Evolutionary conservation across 129 eudicot species (phyloP).

Genomic region (Silybum marianum): DNA sequence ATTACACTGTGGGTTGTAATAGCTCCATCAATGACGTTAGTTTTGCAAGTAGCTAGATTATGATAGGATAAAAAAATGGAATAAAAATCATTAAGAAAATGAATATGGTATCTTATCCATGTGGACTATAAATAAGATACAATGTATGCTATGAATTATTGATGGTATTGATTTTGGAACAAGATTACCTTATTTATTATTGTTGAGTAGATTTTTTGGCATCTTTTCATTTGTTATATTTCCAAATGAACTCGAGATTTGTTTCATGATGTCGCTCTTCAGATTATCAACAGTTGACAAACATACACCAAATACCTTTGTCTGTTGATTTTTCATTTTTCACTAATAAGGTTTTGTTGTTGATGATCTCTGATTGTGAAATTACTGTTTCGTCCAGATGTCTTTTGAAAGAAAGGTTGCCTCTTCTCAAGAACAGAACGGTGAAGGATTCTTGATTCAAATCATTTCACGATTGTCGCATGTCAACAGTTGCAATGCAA

Average conservation of each 20-base stretch:
- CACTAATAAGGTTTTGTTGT: slow-evolving; percentile 1
- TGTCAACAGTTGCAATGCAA: slow-evolving; percentile 12
- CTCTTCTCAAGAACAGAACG: neutral
- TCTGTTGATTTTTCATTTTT: neutral
- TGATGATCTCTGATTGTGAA: slow-evolving; percentile 3
- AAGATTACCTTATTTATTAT: neutral
- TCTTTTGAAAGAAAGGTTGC: slow-evolving; percentile 11
- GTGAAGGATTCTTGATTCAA: slow-evolving; percentile 19
- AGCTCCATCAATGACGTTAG: neutral
- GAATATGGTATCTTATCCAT: neutral
- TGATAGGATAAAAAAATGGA: neutral
- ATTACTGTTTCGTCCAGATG: slow-evolving; percentile 2
- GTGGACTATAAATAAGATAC: neutral
- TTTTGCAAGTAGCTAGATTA: neutral
- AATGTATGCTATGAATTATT: neutral
- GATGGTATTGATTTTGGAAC: slow-evolving; percentile 2
- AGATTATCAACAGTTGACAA: neutral
- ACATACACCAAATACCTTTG: neutral
- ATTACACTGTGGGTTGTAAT: neutral
- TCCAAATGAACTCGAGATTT: neutral
- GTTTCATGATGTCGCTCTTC: neutral
- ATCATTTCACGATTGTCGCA: slow-evolving; percentile 7
- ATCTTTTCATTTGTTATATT: neutral
- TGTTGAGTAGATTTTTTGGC: neutral
- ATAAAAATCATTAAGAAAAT: neutral